phyloP scores from a whole-genome alignment of 139 green algal genomes.

The Coccomyxa sp. region DNA sequence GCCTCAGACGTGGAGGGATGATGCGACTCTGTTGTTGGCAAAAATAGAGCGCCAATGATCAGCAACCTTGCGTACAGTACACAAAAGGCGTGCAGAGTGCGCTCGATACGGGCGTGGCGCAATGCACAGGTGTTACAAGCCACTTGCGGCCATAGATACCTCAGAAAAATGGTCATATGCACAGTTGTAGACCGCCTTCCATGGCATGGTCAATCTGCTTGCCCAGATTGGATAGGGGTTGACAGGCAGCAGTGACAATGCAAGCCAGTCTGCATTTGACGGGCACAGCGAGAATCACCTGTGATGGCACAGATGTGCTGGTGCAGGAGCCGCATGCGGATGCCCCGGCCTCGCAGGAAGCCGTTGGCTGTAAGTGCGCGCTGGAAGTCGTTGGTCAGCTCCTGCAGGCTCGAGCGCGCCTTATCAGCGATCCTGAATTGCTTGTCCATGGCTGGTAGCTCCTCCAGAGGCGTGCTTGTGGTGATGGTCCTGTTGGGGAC shows the following conservation, averaged over 20 bases:
- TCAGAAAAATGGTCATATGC: not conserved
- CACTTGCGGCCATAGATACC: not conserved
- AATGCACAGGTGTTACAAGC: no score
- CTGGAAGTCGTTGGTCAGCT: not conserved
- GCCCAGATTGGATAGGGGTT: not conserved
- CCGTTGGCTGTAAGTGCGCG: not conserved
- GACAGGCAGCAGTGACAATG: not conserved
- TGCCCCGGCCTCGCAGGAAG: not conserved
- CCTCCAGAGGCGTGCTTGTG: not conserved
- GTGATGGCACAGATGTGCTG: not conserved
- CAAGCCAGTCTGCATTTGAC: not conserved
- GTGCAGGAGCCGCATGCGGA: not conserved
- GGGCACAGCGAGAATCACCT: not conserved
- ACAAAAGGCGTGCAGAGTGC: no score
- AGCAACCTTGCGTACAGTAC: no score
- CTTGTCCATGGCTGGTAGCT: no score
- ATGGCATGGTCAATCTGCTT: no score
- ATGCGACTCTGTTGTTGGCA: no score
- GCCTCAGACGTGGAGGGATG: no score
- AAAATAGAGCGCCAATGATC: no score
- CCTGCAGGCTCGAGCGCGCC: not conserved
- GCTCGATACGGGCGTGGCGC: no score
- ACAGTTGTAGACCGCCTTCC: not conserved
- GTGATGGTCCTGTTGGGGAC: not conserved
- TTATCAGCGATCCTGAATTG: no score